Evolutionary conservation across 1,284 basidiomycete genomes (phyloP), one percentile per base, ranked within the genome.

Genomic region (Sanghuangporus sanghuang): DNA sequence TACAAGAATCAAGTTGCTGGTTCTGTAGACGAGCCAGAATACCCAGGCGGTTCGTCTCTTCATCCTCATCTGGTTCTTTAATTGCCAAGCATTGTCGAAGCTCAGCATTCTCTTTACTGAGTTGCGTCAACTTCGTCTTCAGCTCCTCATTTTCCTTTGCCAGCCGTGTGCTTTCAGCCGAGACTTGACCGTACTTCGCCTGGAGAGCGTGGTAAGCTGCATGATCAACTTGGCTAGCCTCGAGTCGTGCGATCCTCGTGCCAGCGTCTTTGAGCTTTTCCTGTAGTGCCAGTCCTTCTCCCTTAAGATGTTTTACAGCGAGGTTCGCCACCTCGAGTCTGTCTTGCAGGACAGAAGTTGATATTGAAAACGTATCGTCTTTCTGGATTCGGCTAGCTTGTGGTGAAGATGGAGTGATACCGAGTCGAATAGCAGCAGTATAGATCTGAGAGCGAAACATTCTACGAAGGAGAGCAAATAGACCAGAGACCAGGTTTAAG

Each of bases 1-100:
- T 50, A 49, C 59, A 61, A 7, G 63, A 64, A 16, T 64, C 63
- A 1, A 64, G 55, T 12, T 42, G 39, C 21, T 38, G 48, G 38
- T 64, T 64, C 49, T 64, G 59, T 8, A 64, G 36, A 27, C 63
- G 58, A 27, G 63, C 63, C 40, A 64, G 46, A 18, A 27, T 35
- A 2, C 55, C 59, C 4, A 61, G 55, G 32, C 36, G 38, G 27
- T 44, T 35, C 23, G 49, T n/a, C 14, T 56, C 60, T 18, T 42
- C 35, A 8, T 38, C 55, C 2, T 7, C 12, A 11, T 60, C 58
- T 9, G 23, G 16, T 18, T 50, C 46, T 14, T 50, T 52, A 21
- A 60, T 39, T 16, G 46, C 58, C 46, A 50, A 11, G 35, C 44
- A 53, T 18, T 52, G 56, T 6, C 49, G 44, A 21, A 44, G 40